Evolutionary conservation across 2,329 filamentous ascomycete genomes (phyloP), one percentile per base, ranked within the genome.

Genomic region (Aspergillus quadricinctus): DNA sequence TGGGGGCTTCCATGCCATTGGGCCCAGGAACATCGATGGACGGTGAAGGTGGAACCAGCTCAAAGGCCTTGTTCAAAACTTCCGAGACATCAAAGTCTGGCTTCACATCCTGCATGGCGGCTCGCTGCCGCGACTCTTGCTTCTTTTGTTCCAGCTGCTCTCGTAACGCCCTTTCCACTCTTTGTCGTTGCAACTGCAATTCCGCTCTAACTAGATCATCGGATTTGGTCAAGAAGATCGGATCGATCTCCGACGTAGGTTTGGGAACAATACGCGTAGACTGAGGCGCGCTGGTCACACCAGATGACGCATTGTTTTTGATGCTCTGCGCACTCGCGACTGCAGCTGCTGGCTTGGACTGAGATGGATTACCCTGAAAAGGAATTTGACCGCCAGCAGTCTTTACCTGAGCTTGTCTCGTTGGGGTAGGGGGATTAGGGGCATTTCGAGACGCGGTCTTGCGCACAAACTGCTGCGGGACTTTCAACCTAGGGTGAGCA

Each of bases 181-280:
- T 85, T 74, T 92, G 86, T 60, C 93, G 86, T 74, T 91, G 90
- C 61, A 93, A 75, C 70, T 88, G 85, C 59, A 90, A 78, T 75
- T 96, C 91, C 68, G 91, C 90, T 76, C 86, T 88, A 69, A 94
- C 85, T 64, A 95, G 80, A 69, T 90, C 86, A 69, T 91, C 88
- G 64, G 92, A 92, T 75, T 96, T 96, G 69, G 90, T 88, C 72
- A 95, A 81, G 64, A 95, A 81, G 59, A 95, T 86, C 50, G 91
- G 90, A 72, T 95, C 85, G 76, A 94, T 89, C 72, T 88, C 86
- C 58, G 86, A 84, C 61, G 81, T 83, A 63, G 81, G 74, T 66
- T 77, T 80, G 58, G 75, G 72, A 64, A 73, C 64, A 60, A 74
- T 65, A 66, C 71, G 74, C 61, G 72, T 67, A 50, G 73, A 66